Evolutionary conservation across 139 green algal genomes (phyloP), one percentile per base, ranked within the genome.

Genomic region (Astrephomene gubernaculifera): DNA sequence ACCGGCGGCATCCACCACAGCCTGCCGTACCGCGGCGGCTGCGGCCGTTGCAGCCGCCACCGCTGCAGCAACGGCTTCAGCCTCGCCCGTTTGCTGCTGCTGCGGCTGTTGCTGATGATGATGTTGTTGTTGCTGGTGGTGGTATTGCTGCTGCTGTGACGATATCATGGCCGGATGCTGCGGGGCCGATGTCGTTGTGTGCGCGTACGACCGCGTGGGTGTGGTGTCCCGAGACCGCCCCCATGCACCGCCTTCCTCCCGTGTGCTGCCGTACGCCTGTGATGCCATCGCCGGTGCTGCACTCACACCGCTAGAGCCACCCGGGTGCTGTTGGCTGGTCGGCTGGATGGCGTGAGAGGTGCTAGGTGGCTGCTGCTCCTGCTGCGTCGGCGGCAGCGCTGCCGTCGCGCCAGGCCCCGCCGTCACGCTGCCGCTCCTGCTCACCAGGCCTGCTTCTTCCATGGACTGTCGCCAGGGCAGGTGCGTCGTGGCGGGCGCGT

Each of bases 141-240:
- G 71, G 25, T 54, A 57, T 27, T 71, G 74, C 38, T 22, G 31
- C 74, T 0, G 0, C 4, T 25, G 29, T 14, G 33, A 17, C 29
- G 36, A 5, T 41, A 33, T n/a, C n/a, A n/a, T n/a, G n/a, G n/a
- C n/a, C n/a, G n/a, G n/a, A n/a, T n/a, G n/a, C n/a, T n/a, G n/a
- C n/a, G n/a, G n/a, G n/a, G n/a, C n/a, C n/a, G n/a, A n/a, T n/a
- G 71, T 2, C 36, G 73, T 1, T 25, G 54, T 7, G 9, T 64
- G 52, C 35, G 22, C 27, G 36, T 81, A 65, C n/a, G 71, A 38
- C 38, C 76, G 76, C 0, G 60, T 83, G 39, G 76, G 76, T 8
- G 76, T 83, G 36, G 41, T 4, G 43, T 83, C 76, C n/a, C 76
- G 57, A 7, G 76, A 72, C 33, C 76, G 76, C 12, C 76, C 76